These are phyloP conservation scores for Paxillus ammoniavirescens DNA, from an alignment of 768 basidiomycete genomes.

Conservation along the genomic window DNA sequence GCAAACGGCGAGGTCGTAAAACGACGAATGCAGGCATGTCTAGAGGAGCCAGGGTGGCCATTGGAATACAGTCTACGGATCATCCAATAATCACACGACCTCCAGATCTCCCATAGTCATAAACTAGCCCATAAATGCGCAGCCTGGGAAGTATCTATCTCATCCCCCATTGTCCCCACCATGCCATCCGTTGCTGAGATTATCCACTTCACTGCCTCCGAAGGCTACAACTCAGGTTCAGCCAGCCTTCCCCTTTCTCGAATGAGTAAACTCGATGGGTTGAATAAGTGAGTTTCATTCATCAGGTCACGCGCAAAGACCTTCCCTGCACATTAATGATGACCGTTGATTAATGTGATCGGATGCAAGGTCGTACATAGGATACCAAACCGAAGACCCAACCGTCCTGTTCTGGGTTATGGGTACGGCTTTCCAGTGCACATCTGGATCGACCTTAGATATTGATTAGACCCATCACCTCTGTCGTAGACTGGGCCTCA, in stretches of 20 bases:
- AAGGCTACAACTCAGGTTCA: constrained; percentile 17
- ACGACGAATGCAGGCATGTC: no score
- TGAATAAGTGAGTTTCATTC: constrained; percentile 16
- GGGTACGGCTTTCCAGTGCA: constrained; percentile 3
- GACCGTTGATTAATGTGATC: constrained; percentile 6
- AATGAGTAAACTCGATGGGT: constrained; percentile 13
- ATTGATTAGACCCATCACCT: not conserved
- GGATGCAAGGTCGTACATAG: constrained; percentile 26
- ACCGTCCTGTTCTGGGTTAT: constrained; percentile 27
- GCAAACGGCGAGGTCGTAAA: no score
- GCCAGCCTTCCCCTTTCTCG: constrained; percentile 12
- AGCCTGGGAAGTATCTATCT: not conserved
- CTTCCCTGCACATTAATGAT: not conserved
- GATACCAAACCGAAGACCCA: constrained; percentile 28
- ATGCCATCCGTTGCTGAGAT: constrained; percentile 28
- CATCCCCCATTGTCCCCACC: constrained; percentile 3
- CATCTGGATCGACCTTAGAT: not conserved
- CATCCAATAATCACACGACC: no score
- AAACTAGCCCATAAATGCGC: no score
- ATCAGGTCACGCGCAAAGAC: not conserved
- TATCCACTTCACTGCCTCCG: constrained; percentile 22
- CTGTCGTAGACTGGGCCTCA: constrained; percentile 24
- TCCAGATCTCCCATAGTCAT: no score
- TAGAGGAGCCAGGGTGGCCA: no score
- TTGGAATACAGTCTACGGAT: no score